Evolutionary conservation across 108 stramenopile genomes (phyloP).

Genomic region (Nannochloropsis salina): DNA sequence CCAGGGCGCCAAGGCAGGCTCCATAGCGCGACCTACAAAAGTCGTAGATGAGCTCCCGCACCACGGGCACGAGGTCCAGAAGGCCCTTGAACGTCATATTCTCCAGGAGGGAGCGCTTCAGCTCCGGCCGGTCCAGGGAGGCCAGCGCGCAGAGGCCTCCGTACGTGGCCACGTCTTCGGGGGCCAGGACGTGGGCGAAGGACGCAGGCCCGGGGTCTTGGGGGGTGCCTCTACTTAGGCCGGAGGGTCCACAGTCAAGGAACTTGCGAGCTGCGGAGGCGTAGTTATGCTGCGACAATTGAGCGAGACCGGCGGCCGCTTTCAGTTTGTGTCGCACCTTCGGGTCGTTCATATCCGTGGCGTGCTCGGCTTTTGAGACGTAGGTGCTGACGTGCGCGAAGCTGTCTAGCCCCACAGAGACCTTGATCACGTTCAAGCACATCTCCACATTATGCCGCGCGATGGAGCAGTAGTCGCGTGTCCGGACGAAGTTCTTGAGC

Average conservation of each 20-base stretch:
- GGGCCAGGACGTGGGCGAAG: slow-evolving; percentile 27
- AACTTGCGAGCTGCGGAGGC: slow-evolving; percentile 30
- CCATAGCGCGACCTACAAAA: slow-evolving; percentile 34
- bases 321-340: slow-evolving; percentile 23
- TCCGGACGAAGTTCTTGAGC: slow-evolving; percentile 43
- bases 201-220: background rate
- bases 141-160: slow-evolving; percentile 46
- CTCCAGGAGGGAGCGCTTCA: slow-evolving; percentile 32
- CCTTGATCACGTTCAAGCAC: slow-evolving; percentile 46
- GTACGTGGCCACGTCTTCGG: slow-evolving; percentile 42
- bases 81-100: slow-evolving; percentile 33
- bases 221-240: slow-evolving; percentile 18
- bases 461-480: slow-evolving; percentile 42
- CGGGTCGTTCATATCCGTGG: slow-evolving; percentile 8
- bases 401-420: slow-evolving; percentile 25
- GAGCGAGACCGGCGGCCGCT: slow-evolving; percentile 27
- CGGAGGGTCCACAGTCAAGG: slow-evolving; percentile 29
- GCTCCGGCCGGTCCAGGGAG: slow-evolving; percentile 31
- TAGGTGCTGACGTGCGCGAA: slow-evolving; percentile 33
- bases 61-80: slow-evolving; percentile 45
- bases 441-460: slow-evolving; percentile 40
- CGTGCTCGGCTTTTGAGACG: slow-evolving; percentile 30
- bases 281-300: slow-evolving; percentile 24
- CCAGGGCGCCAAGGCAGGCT: slow-evolving; percentile 31
- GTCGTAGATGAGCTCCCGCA: slow-evolving; percentile 46